Percentiles rank a stretch among this genome's conserved stretches.
These are phyloP conservation scores for Cladosporium sp. DNA, from an alignment of 2,329 filamentous ascomycete species.

Conservation along the genomic window DNA sequence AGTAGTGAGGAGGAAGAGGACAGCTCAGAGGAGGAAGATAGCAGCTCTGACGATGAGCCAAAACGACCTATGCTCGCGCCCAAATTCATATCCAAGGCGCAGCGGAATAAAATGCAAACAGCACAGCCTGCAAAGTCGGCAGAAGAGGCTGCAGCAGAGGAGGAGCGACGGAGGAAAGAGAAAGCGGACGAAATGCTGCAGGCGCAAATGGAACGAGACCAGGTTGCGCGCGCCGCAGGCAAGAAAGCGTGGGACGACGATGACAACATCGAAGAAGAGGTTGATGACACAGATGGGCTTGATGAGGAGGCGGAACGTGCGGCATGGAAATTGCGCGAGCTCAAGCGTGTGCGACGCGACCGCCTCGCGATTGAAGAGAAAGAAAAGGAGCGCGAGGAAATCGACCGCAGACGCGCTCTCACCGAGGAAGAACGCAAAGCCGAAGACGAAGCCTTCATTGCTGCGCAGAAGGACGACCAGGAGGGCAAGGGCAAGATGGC, in stretches of 20 bases:
- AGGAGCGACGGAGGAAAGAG: constrained; percentile 62
- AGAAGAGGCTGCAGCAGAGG: constrained; percentile 48
- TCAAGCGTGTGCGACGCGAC: constrained; percentile 84
- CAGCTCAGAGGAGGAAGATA: constrained; percentile 59
- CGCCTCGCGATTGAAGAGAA: constrained; percentile 79
- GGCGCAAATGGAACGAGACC: constrained; percentile 81
- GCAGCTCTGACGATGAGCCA: constrained; percentile 59
- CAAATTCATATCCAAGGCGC: constrained; percentile 65
- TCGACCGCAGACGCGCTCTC: constrained; percentile 83
- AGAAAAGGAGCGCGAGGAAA: constrained; percentile 83
- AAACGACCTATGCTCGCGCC: constrained; percentile 61
- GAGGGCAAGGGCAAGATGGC: constrained; percentile 76
- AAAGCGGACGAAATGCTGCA: constrained; percentile 79
- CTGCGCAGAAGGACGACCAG: constrained; percentile 73
- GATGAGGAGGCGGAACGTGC: constrained; percentile 87
- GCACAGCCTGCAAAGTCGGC: constrained; percentile 34
- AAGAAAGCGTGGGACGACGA: constrained; percentile 87
- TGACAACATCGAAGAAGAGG: constrained; percentile 65
- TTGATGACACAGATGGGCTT: constrained; percentile 85
- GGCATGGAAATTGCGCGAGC: constrained; percentile 90
- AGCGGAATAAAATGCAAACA: constrained; percentile 49
- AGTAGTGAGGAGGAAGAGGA: constrained; percentile 38
- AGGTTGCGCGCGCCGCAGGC: constrained; percentile 69
- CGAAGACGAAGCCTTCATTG: constrained; percentile 79
- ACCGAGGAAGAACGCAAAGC: constrained; percentile 80